Evolutionary conservation across 1,139 yeast genomes (phyloP), one percentile per base, ranked within the genome.

Genomic region (Yamadazyma buinensis): DNA sequence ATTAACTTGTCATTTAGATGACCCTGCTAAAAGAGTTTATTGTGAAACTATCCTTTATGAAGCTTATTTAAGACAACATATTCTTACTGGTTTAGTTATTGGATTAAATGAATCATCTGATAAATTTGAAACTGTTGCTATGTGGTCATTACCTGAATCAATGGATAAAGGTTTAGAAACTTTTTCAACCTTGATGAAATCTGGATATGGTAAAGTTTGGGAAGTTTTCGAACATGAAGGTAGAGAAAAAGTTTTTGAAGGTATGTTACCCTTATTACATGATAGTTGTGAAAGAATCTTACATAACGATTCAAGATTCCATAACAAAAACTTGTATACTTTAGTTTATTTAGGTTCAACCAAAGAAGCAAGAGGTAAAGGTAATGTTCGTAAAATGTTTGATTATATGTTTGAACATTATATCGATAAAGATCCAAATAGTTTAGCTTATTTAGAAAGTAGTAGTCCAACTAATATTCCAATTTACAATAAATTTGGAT

Each of bases 341-440:
- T 65, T 80, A 48, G 83, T 80, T 24, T 80, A 80, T 48, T 57
- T 80, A 30, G 86, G 84, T 2, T 72, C 82, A 7, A 60, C 72
- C 9, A 69, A 67, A n/a, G 49, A 56, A 15, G 83, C 84, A 8
- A 64, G 83, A 47, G 86, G 86, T 24, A 79, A 79, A 52, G 86
- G 86, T 7, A 78, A 80, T 51, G 77, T 71, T n/a, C 55, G 85
- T 30, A 65, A 65, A 33, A 62, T 77, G 49, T 72, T 80, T 44
- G 75, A 76, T n/a, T 70, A 63, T 47, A 73, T 77, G 71, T 77
- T 76, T 43, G 54, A 61, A 20, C 61, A 67, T 34, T 62, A 70
- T 50, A 65, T 81, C 34, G 84, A 80, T 45, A 55, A 58, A 30
- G 54, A 57, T 21, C 61, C 61, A 15, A 52, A 62, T 35, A 57